Evolutionary conservation across 2,329 filamentous ascomycete species (phyloP), one percentile per base, ranked within the genome.

Genomic region (Arthrobotrys conoides): DNA sequence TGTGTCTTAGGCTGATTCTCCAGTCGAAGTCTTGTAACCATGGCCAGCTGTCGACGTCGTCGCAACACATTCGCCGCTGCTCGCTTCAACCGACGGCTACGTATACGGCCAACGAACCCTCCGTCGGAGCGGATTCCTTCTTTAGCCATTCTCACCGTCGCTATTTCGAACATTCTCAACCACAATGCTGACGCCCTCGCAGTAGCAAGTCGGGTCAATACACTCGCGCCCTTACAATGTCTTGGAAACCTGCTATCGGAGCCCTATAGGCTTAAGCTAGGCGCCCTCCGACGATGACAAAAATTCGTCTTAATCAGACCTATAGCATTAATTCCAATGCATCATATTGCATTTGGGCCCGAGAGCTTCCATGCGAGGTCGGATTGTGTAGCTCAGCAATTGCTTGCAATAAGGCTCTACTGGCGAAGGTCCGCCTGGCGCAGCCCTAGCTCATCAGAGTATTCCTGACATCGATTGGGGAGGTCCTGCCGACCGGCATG

Each of bases 61-160:
- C 33, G 30, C 57, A 71, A 71, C 68, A 71, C 57, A 65, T 46
- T 64, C 27, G 18, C 48, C 27, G 30, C 9, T 57, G 18, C 57
- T 44, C 68, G 68, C 57, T 57, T 64, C 33, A 33, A 24, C 57
- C 46, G 57, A 38, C 3, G 3, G 3, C 6, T 30, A 30, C 33
- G 38, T 38, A 18, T 57, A 16, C 46, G 68, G 68, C 5, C 16
- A 57, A 65, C 18, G 57, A 64, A 64, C 48, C 6, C 57, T 71
- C 68, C 68, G 68, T 64, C 68, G 68, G 68, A 16, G 14, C 36
- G 18, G 12, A 61, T 27, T 61, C 53, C 53, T 59, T 20, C 30
- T 61, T 9, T 20, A 61, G 57, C 8, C 20, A n/a, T 41, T 44
- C 53, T 22, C 20, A 16, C 36, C 57, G 53, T 27, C 20, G 33